These are phyloP conservation scores for Penicillium samsonianum DNA, from an alignment of 495 filamentous ascomycete species.

Conservation along the genomic window DNA sequence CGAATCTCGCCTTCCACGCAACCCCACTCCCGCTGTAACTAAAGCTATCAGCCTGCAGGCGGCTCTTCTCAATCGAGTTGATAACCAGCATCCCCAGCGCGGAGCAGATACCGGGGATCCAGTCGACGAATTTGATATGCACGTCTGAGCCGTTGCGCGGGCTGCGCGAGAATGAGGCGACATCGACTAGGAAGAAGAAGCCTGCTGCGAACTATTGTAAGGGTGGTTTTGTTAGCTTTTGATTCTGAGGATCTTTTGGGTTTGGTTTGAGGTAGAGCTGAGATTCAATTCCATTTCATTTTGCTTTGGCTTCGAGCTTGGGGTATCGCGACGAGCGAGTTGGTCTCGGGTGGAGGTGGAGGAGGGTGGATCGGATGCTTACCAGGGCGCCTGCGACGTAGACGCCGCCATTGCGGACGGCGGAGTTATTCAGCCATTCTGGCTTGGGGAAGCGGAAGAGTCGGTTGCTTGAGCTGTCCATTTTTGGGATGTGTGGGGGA, in stretches of 20 bases:
- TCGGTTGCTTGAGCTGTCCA: slow-evolving; percentile 58
- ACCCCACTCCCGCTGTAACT: slow-evolving; percentile 84
- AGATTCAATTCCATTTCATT: background rate
- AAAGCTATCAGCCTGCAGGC: slow-evolving; percentile 82
- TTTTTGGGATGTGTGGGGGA: slow-evolving; percentile 25
- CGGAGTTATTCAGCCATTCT: slow-evolving; percentile 87
- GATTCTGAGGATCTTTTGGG: background rate
- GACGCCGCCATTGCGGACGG: slow-evolving; percentile 79
- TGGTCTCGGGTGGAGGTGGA: slow-evolving; percentile 10
- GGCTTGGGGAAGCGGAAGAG: slow-evolving; percentile 79
- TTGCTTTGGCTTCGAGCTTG: background rate
- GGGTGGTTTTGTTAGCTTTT: slow-evolving; percentile 22
- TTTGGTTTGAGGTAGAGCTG: background rate
- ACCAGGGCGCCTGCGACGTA: slow-evolving; percentile 86
- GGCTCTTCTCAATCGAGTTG: slow-evolving; percentile 94
- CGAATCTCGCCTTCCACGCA: slow-evolving; percentile 93
- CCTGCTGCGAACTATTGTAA: slow-evolving; percentile 85
- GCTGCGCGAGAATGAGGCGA: slow-evolving; percentile 82
- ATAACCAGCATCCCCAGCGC: slow-evolving; percentile 96
- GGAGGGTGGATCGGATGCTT: slow-evolving; percentile 33
- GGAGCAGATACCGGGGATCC: slow-evolving; percentile 96
- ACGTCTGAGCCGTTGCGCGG: slow-evolving; percentile 73
- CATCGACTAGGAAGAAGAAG: slow-evolving; percentile 95
- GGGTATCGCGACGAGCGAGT: background rate
- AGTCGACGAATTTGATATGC: slow-evolving; percentile 96